Evolutionary conservation across 768 basidiomycete genomes (phyloP).

Genomic region (Leccinum pellstonianum): DNA sequence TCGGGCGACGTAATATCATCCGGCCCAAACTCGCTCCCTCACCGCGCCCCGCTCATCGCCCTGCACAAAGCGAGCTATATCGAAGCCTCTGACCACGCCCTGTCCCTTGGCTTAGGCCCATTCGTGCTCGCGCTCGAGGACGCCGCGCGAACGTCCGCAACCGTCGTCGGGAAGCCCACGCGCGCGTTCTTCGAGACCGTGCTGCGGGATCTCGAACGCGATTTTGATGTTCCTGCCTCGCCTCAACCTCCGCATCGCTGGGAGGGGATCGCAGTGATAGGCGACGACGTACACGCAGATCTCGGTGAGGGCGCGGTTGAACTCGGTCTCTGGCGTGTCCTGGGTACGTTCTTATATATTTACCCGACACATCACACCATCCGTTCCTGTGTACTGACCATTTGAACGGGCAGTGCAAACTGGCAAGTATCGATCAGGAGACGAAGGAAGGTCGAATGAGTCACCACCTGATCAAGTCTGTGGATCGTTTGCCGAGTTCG

Average conservation of each 20-base stretch:
- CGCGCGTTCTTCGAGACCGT: slow-evolving; percentile 58
- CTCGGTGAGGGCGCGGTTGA: slow-evolving; percentile 61
- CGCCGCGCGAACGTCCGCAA: slow-evolving; percentile 47
- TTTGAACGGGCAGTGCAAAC: slow-evolving; percentile 47
- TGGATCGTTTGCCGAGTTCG: slow-evolving; percentile 51
- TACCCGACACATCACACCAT: neutral
- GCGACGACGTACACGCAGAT: slow-evolving; percentile 67
- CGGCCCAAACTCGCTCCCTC: neutral
- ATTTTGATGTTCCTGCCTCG: neutral
- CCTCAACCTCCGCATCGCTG: neutral
- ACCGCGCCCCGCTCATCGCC: slow-evolving; percentile 45
- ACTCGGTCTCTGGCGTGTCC: slow-evolving; percentile 58
- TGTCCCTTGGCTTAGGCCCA: slow-evolving; percentile 69
- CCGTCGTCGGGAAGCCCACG: slow-evolving; percentile 65
- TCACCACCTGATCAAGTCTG: slow-evolving; percentile 53
- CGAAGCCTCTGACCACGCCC: slow-evolving; percentile 42
- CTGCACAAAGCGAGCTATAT: slow-evolving; percentile 60
- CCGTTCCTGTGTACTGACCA: neutral
- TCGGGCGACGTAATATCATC: neutral
- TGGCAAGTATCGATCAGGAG: slow-evolving; percentile 66
- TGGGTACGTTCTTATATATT: slow-evolving; percentile 44
- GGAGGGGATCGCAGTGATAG: slow-evolving; percentile 48
- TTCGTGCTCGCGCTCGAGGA: slow-evolving; percentile 64
- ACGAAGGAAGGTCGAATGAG: slow-evolving; percentile 43
- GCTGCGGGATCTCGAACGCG: slow-evolving; percentile 41